Conservation (phyloP, 768 basidiomycete species). For the Russula ochroleuca region DNA sequence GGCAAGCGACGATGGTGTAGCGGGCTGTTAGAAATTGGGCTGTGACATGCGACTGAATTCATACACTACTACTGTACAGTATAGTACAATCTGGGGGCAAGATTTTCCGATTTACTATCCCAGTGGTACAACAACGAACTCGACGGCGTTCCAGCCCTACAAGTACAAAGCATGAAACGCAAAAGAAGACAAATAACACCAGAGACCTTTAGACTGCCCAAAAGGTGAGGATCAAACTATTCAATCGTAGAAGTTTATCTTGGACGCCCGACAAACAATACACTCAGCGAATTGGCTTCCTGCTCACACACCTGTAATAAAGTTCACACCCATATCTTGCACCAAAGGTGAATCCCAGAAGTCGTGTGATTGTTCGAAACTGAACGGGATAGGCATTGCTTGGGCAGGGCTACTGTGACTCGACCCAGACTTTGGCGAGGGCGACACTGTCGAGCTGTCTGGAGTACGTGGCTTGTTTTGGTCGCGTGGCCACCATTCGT, state of each 20-base stretch:
- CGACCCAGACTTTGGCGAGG: conserved; percentile 24
- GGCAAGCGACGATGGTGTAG: too few species aligned
- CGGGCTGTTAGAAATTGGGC: too few species aligned
- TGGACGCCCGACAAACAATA: not conserved
- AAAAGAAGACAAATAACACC: not conserved
- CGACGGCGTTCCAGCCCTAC: not conserved
- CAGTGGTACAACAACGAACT: conserved; percentile 3
- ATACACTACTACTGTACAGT: too few species aligned
- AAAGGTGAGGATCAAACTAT: not conserved
- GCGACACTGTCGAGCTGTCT: conserved; percentile 14
- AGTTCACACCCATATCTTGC: conserved; percentile 16
- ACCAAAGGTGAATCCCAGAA: conserved; percentile 22
- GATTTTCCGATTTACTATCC: not conserved
- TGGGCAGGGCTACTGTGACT: conserved; percentile 25
- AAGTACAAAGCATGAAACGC: not conserved
- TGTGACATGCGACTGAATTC: not conserved
- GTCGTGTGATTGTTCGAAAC: conserved; percentile 25
- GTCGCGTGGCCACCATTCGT: conserved; percentile 27
- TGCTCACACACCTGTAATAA: not conserved
- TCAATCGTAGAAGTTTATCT: not conserved
- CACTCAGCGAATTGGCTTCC: not conserved
- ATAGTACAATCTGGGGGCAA: not conserved
- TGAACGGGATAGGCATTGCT: conserved; percentile 27
- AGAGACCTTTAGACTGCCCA: not conserved
- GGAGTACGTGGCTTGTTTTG: conserved; percentile 14